Evolutionary conservation across 2,329 filamentous ascomycete genomes (phyloP), one percentile per base, ranked within the genome.

Genomic region (Dichotomopilus funicola): DNA sequence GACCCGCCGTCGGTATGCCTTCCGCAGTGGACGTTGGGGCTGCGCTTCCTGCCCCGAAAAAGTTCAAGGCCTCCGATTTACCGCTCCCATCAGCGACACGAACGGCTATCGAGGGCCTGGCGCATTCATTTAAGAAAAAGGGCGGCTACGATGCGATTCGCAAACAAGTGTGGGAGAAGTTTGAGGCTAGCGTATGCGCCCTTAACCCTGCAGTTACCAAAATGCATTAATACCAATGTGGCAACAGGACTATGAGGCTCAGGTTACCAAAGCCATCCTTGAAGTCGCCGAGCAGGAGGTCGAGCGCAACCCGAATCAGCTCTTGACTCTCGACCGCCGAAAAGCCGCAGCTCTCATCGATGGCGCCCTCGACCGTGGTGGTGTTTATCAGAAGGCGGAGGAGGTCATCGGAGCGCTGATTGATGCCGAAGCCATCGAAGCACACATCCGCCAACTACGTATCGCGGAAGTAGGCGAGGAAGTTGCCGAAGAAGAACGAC

Each of bases 101-200:
- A 61, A 79, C 81, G 1, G 84, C 86, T 1, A 89, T 92, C 55
- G 88, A 91, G 63, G 80, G 78, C 12, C 78, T 92, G 27, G 81
- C 88, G n/a, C 85, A 89, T 66, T 86, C 81, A 9, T 92, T 91
- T 74, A 91, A 91, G 72, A 92, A 91, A 73, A 90, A 89, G 70
- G 89, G 89, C 58, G 87, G 87, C 55, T 94, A 91, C 66, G 89
- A 94, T 70, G 75, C 79, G 11, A 80, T 91, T 60, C 83, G 88
- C 59, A 91, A 90, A 67, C 80, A 88, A 64, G 78, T 89, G 9
- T 90, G 88, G 80, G 82, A 87, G 46, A 84, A 88, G 56, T 89
- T 89, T 62, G 82, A 85, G 65, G 79, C 81, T 35, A 85, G 83
- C 62, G 87, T 89, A 78, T 56, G 79, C 62, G 51, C 53, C 50